Conservation (phyloP, 352 stramenopile genomes). For the Pythium sp. region DNA sequence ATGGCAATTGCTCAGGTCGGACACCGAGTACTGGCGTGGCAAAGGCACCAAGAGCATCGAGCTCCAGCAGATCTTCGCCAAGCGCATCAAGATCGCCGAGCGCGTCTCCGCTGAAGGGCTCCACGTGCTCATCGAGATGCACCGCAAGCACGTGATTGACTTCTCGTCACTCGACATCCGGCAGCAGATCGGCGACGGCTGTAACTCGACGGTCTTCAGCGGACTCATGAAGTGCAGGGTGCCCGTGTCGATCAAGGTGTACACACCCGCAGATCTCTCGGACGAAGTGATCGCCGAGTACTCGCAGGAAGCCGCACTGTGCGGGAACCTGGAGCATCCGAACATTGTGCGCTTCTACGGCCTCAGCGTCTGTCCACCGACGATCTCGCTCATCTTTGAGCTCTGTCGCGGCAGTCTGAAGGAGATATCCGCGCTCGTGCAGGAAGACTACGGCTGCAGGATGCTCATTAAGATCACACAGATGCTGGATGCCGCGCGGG, state of each 20-base stretch:
- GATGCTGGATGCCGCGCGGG: conserved; percentile 61
- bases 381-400: conserved; percentile 67
- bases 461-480: conserved; percentile 53
- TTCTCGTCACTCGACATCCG: conserved; percentile 60
- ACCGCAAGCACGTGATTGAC: conserved; percentile 71
- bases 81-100: conserved; percentile 40
- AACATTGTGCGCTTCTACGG: conserved; percentile 64
- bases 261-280: conserved; percentile 54
- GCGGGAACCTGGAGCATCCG: conserved; percentile 51
- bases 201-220: conserved; percentile 49
- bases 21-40: conserved; percentile 61
- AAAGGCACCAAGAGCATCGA: conserved; percentile 39
- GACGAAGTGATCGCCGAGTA: conserved; percentile 56
- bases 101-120: conserved; percentile 56
- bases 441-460: conserved; percentile 44
- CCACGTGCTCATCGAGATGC: conserved; percentile 73
- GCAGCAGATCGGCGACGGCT: conserved; percentile 42
- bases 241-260: conserved; percentile 66
- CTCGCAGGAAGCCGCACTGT: conserved; percentile 57
- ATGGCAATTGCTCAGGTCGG: conserved; percentile 51
- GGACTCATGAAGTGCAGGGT: conserved; percentile 40
- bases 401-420: conserved; percentile 59
- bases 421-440: conserved; percentile 34
- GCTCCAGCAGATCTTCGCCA: conserved; percentile 41
- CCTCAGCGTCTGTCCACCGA: conserved; percentile 60